A percentile compares a stretch with the other conserved stretches of the same genome.
Conservation (phyloP, 2,329 filamentous ascomycete genomes). For the Neoscytalidium dimidiatum region DNA sequence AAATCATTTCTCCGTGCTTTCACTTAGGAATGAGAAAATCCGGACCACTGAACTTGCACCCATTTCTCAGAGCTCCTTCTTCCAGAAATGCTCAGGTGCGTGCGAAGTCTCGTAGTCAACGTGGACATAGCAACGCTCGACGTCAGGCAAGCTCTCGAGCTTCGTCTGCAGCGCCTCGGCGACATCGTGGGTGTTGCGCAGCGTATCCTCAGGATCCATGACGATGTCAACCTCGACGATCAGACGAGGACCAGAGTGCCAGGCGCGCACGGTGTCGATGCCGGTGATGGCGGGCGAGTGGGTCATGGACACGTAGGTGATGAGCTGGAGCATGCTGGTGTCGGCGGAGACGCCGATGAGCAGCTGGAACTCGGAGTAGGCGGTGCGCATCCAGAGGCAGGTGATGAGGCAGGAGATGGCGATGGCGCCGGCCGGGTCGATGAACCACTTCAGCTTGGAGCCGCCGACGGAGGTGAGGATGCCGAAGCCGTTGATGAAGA, state of each 20-base stretch:
- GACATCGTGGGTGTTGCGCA: conserved; percentile 84
- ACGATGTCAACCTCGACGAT: conserved; percentile 97
- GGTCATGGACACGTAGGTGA: conserved; percentile 88
- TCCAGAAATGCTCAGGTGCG: conserved; percentile 79
- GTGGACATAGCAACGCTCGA: conserved; percentile 94
- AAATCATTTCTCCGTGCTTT: no score
- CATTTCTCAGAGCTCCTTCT: conserved; percentile 64
- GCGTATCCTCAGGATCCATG: conserved; percentile 74
- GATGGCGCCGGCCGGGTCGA: conserved; percentile 91
- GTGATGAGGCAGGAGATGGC: conserved; percentile 78
- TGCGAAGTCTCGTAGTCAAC: conserved; percentile 97
- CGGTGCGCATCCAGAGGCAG: conserved; percentile 78
- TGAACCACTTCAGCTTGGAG: conserved; percentile 87
- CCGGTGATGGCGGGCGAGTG: conserved; percentile 79
- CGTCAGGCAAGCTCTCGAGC: conserved; percentile 85
- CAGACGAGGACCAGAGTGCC: conserved; percentile 83
- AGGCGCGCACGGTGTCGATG: conserved; percentile 94
- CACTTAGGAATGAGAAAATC: no score
- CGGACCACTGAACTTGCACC: no score
- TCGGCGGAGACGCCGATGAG: conserved; percentile 87
- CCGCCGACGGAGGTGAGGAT: conserved; percentile 90
- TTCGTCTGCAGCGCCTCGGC: conserved; percentile 94
- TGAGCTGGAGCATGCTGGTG: conserved; percentile 84
- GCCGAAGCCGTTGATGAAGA: conserved; percentile 95
- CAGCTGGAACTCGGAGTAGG: conserved; percentile 85